Percentiles rank a stretch among this genome's conserved stretches.
Evolutionary conservation across 768 basidiomycete species (phyloP).

Genomic region (Termitomyces titanicus): DNA sequence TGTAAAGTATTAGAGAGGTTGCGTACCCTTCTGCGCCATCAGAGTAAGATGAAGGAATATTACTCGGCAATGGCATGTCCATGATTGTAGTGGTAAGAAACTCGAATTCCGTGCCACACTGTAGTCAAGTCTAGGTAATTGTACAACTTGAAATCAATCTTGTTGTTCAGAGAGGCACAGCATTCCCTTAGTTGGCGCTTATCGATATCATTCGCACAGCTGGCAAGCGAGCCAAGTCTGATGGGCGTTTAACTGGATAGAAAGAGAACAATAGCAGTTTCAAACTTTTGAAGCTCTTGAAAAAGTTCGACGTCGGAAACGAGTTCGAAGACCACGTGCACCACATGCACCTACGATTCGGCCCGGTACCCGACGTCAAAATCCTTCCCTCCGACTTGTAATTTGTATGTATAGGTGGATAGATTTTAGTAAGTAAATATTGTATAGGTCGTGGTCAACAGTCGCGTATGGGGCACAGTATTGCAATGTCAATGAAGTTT

Average conservation of each 20-base stretch:
- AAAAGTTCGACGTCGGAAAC: not conserved
- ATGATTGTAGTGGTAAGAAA: not conserved
- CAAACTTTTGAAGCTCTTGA: not conserved
- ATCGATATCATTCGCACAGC: not conserved
- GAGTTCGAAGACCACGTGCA: not conserved
- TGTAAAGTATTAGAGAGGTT: not conserved
- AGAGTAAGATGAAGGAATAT: not conserved
- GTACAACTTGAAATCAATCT: not conserved
- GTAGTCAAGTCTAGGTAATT: not conserved
- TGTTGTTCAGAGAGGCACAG: not conserved
- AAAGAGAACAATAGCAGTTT: not conserved
- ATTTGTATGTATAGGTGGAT: too few species aligned
- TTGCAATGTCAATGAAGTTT: too few species aligned
- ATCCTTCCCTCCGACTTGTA: too few species aligned
- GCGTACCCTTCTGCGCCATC: constrained; percentile 7
- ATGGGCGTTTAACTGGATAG: not conserved
- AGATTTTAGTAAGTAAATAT: too few species aligned
- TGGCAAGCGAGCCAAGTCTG: not conserved
- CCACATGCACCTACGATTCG: too few species aligned
- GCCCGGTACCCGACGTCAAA: too few species aligned
- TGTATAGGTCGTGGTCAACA: too few species aligned
- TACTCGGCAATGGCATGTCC: not conserved
- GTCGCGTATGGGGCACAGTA: too few species aligned
- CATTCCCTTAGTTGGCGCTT: not conserved
- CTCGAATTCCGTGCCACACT: not conserved